A percentile compares a stretch with the other conserved stretches of the same genome.
Conservation (phyloP, 805 yeast species). For the Cyberlindnera americana region DNA sequence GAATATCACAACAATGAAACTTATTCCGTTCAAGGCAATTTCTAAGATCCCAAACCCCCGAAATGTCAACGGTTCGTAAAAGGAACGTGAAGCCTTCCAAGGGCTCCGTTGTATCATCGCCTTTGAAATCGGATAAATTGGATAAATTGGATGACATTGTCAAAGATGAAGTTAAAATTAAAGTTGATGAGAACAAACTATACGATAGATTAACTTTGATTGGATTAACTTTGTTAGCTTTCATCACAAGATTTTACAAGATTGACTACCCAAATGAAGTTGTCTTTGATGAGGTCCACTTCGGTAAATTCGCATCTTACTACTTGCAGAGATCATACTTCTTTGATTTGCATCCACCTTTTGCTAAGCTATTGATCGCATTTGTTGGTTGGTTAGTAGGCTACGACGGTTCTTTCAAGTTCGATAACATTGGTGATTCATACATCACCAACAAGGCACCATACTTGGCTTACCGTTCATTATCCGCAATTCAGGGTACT, state of each 20-base stretch:
- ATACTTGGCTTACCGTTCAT: conserved; percentile 74
- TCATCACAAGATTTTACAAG: conserved; percentile 59
- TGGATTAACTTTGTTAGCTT: conserved; percentile 62
- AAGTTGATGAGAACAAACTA: background rate
- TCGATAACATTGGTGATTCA: conserved; percentile 82
- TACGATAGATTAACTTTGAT: conserved; percentile 46
- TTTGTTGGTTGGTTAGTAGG: conserved; percentile 86
- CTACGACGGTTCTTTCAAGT: conserved; percentile 88
- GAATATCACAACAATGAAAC: too few species aligned
- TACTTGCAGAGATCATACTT: conserved; percentile 88
- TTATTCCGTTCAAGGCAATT: too few species aligned
- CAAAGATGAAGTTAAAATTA: too few species aligned
- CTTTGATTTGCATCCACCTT: conserved; percentile 97
- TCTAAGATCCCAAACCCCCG: too few species aligned
- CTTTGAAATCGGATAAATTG: too few species aligned
- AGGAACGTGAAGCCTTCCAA: conserved; percentile 7
- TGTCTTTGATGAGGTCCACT: conserved; percentile 84
- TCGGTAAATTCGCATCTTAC: conserved; percentile 81
- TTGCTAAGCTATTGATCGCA: conserved; percentile 91
- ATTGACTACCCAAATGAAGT: conserved; percentile 69
- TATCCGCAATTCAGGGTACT: conserved; percentile 79
- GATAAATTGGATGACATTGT: too few species aligned
- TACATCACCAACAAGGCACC: conserved; percentile 81
- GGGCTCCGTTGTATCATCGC: background rate
- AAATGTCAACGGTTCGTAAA: conserved; percentile 19